A percentile compares a stretch with the other conserved stretches of the same genome.
Conservation (phyloP, 2,329 filamentous ascomycete genomes). For the Beauveria australis region DNA sequence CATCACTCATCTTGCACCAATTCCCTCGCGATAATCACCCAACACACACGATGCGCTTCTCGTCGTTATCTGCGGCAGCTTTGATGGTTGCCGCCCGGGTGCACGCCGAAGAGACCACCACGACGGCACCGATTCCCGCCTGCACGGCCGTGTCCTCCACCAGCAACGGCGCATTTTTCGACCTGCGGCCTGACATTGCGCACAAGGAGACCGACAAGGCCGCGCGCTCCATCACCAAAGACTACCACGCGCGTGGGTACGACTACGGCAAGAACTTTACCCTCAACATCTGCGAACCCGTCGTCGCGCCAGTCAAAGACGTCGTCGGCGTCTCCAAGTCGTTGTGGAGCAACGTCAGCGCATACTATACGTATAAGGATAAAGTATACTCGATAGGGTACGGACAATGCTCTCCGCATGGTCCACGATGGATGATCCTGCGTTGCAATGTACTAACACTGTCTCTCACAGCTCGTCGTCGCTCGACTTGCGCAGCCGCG, state of each 20-base stretch:
- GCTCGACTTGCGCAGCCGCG: constrained; percentile 47
- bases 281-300: constrained; percentile 69
- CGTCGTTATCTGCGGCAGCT: constrained; percentile 13
- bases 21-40: neutral
- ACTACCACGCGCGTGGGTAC: constrained; percentile 61
- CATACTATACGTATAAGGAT: constrained; percentile 60
- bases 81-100: constrained; percentile 28
- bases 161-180: constrained; percentile 50
- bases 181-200: constrained; percentile 48
- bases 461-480: constrained; percentile 35
- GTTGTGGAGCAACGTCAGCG: constrained; percentile 66
- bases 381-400: constrained; percentile 70
- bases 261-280: constrained; percentile 79
- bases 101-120: constrained; percentile 28
- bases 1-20: neutral
- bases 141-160: constrained; percentile 50
- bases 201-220: constrained; percentile 34
- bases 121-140: constrained; percentile 36
- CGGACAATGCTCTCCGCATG: constrained; percentile 21
- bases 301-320: constrained; percentile 57
- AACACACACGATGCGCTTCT: constrained; percentile 20
- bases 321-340: constrained; percentile 56
- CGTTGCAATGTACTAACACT: neutral
- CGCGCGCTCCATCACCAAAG: constrained; percentile 34
- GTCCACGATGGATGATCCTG: neutral